Evolutionary conservation across 106 monocot genomes (phyloP).

Genomic region (Amphibolis antarctica): DNA sequence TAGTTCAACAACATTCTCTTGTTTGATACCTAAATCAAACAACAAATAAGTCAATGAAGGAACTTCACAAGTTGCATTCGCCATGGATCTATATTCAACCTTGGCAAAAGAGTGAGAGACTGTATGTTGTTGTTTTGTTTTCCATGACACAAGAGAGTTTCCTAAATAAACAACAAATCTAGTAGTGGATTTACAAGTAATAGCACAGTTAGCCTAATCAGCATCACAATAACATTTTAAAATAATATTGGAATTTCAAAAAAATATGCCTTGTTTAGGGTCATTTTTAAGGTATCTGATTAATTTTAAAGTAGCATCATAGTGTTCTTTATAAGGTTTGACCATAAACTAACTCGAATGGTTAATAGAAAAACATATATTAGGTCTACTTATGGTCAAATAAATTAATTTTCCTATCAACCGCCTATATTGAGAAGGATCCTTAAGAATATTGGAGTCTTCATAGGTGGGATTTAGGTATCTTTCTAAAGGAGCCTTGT

Average conservation of each 20-base stretch:
- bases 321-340: not conserved
- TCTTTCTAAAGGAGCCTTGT: no score
- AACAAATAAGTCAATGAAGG: not conserved
- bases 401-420: not conserved
- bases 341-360: not conserved
- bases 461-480: no score
- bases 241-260: not conserved
- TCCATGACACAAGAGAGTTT: not conserved
- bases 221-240: not conserved
- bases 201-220: not conserved
- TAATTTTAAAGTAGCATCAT: not conserved
- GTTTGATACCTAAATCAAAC: not conserved
- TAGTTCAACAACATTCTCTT: not conserved
- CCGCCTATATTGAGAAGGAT: not conserved
- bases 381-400: not conserved
- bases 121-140: not conserved
- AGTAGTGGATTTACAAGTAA: not conserved
- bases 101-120: not conserved
- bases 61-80: not conserved
- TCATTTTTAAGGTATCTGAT: not conserved
- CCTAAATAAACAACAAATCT: not conserved
- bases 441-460: no score
- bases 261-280: not conserved
- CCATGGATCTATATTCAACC: not conserved
- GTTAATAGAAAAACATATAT: not conserved